Conservation (phyloP, 2,329 filamentous ascomycete genomes). For the Diplocarpon mali region DNA sequence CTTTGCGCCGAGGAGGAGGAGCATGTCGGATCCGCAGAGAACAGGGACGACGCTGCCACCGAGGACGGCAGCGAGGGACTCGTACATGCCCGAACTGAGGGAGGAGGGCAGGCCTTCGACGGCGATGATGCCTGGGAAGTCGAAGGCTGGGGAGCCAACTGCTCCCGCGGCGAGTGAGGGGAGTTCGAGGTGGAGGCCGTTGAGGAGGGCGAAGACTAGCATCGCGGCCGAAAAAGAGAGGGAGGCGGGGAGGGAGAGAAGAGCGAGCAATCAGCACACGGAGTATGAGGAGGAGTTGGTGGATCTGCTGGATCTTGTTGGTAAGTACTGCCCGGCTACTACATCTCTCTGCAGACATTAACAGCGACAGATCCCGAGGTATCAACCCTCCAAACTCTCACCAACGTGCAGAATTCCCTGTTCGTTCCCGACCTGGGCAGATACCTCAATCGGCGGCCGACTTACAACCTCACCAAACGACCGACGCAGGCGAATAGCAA, state of each 20-base stretch:
- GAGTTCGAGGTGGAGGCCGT: conserved; percentile 7
- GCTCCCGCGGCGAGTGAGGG: not conserved
- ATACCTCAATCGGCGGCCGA: conserved; percentile 65
- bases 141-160: not conserved
- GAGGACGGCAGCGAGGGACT: not conserved
- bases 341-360: conserved; percentile 1
- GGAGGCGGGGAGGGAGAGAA: not conserved
- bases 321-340: conserved; percentile 32
- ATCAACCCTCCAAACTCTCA: conserved; percentile 70
- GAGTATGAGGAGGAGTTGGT: conserved; percentile 54
- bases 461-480: conserved; percentile 57
- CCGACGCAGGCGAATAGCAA: conserved; percentile 22
- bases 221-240: conserved; percentile 4
- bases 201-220: conserved; percentile 16
- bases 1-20: conserved; percentile 8
- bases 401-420: conserved; percentile 82
- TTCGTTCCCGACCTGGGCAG: conserved; percentile 74
- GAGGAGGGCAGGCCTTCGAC: conserved; percentile 11
- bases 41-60: not conserved
- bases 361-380: conserved; percentile 34
- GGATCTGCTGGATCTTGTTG: conserved; percentile 57
- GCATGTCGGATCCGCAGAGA: conserved; percentile 14
- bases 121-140: not conserved
- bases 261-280: conserved; percentile 5
- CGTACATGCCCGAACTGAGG: conserved; percentile 10